Evolutionary conservation across 2,329 filamentous ascomycete genomes (phyloP).

Genomic region (Botrytis paeoniae): DNA sequence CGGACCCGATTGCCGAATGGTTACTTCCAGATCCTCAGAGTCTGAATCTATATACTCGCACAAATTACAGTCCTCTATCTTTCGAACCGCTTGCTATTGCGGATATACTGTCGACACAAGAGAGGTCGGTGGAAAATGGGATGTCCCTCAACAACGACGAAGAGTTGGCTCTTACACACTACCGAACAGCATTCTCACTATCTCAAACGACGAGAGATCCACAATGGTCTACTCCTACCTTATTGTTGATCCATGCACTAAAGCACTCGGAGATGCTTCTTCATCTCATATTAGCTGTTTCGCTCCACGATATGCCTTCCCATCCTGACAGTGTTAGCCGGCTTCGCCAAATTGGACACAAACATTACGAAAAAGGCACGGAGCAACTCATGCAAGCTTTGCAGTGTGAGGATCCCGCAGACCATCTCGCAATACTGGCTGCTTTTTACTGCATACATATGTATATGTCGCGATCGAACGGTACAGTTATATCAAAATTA

Average conservation of each 20-base stretch:
- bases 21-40: not conserved
- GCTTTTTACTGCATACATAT: slow-evolving; percentile 22
- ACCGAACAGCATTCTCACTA: slow-evolving; percentile 18
- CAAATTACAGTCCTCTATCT: not conserved
- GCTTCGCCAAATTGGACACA: not conserved
- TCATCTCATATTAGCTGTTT: slow-evolving; percentile 16
- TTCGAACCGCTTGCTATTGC: not conserved
- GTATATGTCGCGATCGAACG: slow-evolving; percentile 18
- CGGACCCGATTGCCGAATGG: not conserved
- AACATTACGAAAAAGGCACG: slow-evolving; percentile 22
- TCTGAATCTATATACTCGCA: not conserved
- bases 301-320: slow-evolving; percentile 13
- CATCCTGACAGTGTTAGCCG: not conserved
- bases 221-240: slow-evolving; percentile 19
- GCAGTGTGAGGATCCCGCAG: not conserved
- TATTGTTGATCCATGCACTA: slow-evolving; percentile 46
- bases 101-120: not conserved
- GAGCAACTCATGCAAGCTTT: slow-evolving; percentile 20
- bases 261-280: slow-evolving; percentile 15
- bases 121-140: not conserved
- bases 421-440: slow-evolving; percentile 17
- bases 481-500: slow-evolving; percentile 11
- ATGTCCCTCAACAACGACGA: slow-evolving; percentile 7
- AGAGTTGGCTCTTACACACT: slow-evolving; percentile 18
- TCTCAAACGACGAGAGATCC: slow-evolving; percentile 22